Evolutionary conservation across 768 basidiomycete genomes (phyloP).

Genomic region (Dendrothele bispora): DNA sequence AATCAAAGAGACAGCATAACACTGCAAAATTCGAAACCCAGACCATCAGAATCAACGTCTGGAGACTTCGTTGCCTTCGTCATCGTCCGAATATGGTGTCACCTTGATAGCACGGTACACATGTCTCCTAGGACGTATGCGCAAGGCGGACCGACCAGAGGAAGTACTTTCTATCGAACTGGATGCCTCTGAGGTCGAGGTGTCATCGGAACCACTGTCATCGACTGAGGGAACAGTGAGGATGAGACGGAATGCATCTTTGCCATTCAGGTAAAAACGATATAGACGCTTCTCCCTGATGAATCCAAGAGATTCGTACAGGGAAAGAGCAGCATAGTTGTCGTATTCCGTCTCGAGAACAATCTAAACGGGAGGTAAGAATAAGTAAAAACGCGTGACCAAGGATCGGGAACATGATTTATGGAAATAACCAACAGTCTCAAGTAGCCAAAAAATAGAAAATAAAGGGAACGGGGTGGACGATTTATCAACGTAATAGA

Average conservation of each 20-base stretch:
- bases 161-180: neutral
- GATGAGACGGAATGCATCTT: constrained; percentile 89
- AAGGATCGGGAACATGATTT: too few species aligned
- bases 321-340: constrained; percentile 81
- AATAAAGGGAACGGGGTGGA: neutral
- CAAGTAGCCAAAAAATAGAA: neutral
- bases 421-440: neutral
- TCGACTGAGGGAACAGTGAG: constrained; percentile 53
- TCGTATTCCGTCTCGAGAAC: constrained; percentile 96
- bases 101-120: constrained; percentile 45
- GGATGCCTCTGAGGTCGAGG: constrained; percentile 1
- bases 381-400: neutral
- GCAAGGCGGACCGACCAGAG: constrained; percentile 9
- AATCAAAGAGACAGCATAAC: too few species aligned
- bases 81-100: constrained; percentile 45
- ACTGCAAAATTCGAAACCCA: too few species aligned
- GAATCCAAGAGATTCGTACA: constrained; percentile 93
- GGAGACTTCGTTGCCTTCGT: constrained; percentile 42
- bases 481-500: neutral
- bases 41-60: too few species aligned
- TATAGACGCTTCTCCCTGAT: constrained; percentile 93
- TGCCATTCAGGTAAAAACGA: constrained; percentile 96
- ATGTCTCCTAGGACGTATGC: constrained; percentile 15
- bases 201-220: constrained; percentile 31
- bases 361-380: constrained; percentile 54